Base-by-base conservation (phyloP, 352 stramenopile genomes). In the Pythium monospermum region DNA sequence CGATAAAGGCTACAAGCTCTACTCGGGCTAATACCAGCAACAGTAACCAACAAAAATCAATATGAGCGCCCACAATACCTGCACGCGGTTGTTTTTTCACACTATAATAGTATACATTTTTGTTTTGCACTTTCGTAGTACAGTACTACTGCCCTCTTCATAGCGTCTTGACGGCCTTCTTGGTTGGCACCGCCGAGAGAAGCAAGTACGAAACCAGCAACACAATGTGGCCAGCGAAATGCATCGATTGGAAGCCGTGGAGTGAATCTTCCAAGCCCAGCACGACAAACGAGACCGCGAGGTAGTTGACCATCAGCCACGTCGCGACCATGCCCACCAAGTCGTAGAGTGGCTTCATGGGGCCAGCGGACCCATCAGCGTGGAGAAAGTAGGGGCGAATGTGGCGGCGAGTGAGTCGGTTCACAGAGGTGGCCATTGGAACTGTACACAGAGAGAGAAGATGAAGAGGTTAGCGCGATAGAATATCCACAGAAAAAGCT, bases 251-350 rank as follows among this genome's bases (percentile, higher is more conserved):
- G 39, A 82, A 87, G 13, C 69, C 71, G 4, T 60, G 40, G 13
- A 85, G 44, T 0, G 77, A 64, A 1, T 83, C 59, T 35, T 76
- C 55, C 75, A 71, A 87, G 46, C 75, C 85, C 22, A 89, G 61
- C 33, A 76, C 68, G 51, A 80, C 71, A 61, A 89, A 87, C 33
- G 76, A 70, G 60, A 89, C 80, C 16, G 82, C 78, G 30, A 85
- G 78, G 63, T 85, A 87, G 60, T 86, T 68, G 64, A 85, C 80
- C 21, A 60, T 64, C 11, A 84, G 53, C 6, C 71, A 48, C 25
- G 75, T 83, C 21, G 64, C 32, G 31, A 85, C 6, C 31, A 66
- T 68, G 53, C 76, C 69, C 19, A 84, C 22, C 6, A 83, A 6
- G 50, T 88, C 74, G 59, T 88, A 88, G 11, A 87, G 18, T 58